Evolutionary conservation across 2,329 filamentous ascomycete species (phyloP), one percentile per base, ranked within the genome.

Genomic region (Xylogone sp.): DNA sequence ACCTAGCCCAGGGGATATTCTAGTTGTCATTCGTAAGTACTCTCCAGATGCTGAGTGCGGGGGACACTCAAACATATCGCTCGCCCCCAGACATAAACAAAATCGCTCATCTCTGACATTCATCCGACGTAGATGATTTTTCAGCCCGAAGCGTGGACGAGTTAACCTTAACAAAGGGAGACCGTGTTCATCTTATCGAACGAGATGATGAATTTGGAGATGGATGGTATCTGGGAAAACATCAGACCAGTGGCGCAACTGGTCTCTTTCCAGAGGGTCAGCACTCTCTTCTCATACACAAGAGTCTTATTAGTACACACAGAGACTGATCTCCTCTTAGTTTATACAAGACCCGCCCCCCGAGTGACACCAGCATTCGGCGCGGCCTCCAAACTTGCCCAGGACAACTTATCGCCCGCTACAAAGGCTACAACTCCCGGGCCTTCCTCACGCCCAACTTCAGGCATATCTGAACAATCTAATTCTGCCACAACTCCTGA

Each of bases 61-160:
- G 45, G 20, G 9, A 39, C 5, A 9, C n/a, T 18, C 5, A 16
- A 16, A 39, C 8, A 5, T 16, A 29, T 31, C 13, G 16, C 5
- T 20, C 8, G 10, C 45, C 45, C 9, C 19, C 18, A 31, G 21
- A 7, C 8, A 20, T 24, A 8, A 5, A 21, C 45, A 13, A 19
- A 31, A n/a, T 8, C 6, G 5, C 5, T 45, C 7, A 5, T 22
- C 13, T 39, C 59, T 62, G 44, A 59, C 47, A 16, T 27, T 56
- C 10, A 51, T 53, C 10, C 49, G 56, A 48, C 21, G 10, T 45
- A 96, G 90, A 99, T 72, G 91, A 97, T 71, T 97, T 99, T 69
- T 77, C 85, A 61, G 92, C 93, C 52, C 85, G 94, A 60, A 95
- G 91, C 69, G 87, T 89, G 52, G 94, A 99, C 72, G 94, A 99